A percentile compares a stretch with the other conserved stretches of the same genome.
phyloP scores from a whole-genome alignment of 2,329 filamentous ascomycete genomes.

The Botrytis hyacinthi region DNA sequence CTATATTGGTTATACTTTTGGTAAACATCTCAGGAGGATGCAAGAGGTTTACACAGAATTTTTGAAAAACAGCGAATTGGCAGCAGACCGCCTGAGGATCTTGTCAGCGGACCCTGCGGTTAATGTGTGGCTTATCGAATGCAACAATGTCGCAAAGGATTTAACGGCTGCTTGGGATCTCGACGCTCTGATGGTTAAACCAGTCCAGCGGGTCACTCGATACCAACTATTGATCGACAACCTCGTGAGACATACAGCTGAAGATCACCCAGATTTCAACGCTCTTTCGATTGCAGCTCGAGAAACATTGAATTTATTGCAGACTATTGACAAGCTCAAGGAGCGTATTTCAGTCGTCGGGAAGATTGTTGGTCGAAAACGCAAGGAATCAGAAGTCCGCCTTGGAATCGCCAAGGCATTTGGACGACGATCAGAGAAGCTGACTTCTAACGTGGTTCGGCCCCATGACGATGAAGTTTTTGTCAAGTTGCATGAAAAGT shows the following conservation, averaged over 20 bases:
- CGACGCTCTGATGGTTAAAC: slow-evolving; percentile 95
- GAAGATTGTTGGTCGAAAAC: slow-evolving; percentile 77
- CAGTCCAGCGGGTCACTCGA: slow-evolving; percentile 90
- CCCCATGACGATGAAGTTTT: slow-evolving; percentile 76
- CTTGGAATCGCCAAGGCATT: slow-evolving; percentile 86
- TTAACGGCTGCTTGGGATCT: slow-evolving; percentile 92
- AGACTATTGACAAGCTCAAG: slow-evolving; percentile 93
- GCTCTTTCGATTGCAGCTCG: slow-evolving; percentile 56
- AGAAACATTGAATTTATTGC: slow-evolving; percentile 62
- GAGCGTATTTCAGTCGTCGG: slow-evolving; percentile 91
- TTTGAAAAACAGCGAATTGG: slow-evolving; percentile 61
- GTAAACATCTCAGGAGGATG: slow-evolving; percentile 56
- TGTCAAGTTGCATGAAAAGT: slow-evolving; percentile 76
- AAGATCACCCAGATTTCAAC: slow-evolving; percentile 78
- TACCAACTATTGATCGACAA: slow-evolving; percentile 85
- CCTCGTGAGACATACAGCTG: slow-evolving; percentile 74
- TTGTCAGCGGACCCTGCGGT: slow-evolving; percentile 63
- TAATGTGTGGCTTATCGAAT: slow-evolving; percentile 88
- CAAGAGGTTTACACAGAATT: slow-evolving; percentile 61
- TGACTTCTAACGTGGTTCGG: slow-evolving; percentile 69
- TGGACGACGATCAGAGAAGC: slow-evolving; percentile 60
- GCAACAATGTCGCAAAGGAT: slow-evolving; percentile 87
- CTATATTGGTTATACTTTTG: slow-evolving; percentile 36
- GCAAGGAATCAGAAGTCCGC: slow-evolving; percentile 84
- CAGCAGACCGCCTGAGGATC: slow-evolving; percentile 58